These are phyloP conservation scores for Pseudofabraea citricarpa DNA, from an alignment of 2,329 filamentous ascomycete species.

Conservation along the genomic window DNA sequence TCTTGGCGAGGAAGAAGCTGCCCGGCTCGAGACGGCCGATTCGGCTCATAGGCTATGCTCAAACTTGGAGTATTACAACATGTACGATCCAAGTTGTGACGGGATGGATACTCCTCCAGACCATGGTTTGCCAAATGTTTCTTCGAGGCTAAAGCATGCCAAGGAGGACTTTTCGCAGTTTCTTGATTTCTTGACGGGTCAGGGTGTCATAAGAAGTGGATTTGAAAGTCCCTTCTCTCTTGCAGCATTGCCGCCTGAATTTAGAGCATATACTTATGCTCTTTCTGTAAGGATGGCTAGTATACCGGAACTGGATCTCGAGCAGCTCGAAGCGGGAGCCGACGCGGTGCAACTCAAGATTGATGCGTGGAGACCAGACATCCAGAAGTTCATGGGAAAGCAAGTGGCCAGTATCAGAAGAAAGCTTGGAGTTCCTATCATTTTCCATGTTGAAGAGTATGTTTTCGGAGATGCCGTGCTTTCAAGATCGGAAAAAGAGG, in stretches of 20 bases:
- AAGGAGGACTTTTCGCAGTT: slow-evolving; percentile 58
- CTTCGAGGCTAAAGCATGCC: slow-evolving; percentile 44
- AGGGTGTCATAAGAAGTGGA: slow-evolving; percentile 44
- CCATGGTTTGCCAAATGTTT: slow-evolving; percentile 38
- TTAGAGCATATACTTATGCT: slow-evolving; percentile 61
- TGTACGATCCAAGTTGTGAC: slow-evolving; percentile 36
- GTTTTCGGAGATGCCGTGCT: slow-evolving; percentile 20
- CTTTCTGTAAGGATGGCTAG: slow-evolving; percentile 56
- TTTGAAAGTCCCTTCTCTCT: slow-evolving; percentile 57
- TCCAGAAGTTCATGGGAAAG: slow-evolving; percentile 44
- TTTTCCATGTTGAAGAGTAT: slow-evolving; percentile 51
- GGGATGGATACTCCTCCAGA: slow-evolving; percentile 34
- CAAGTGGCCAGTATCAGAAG: slow-evolving; percentile 54
- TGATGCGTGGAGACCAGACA: slow-evolving; percentile 48
- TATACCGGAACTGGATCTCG: slow-evolving; percentile 47
- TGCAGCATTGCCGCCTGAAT: slow-evolving; percentile 52
- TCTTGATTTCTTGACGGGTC: slow-evolving; percentile 52
- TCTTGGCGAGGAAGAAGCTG: slow-evolving; percentile 36
- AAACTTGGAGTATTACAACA: slow-evolving; percentile 65
- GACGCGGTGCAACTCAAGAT: slow-evolving; percentile 58
- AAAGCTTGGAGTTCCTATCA: slow-evolving; percentile 50
- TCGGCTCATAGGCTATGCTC: slow-evolving; percentile 40
- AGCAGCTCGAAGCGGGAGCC: slow-evolving; percentile 50
- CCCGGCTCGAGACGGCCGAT: slow-evolving; percentile 38
- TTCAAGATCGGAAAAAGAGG: slow-evolving; percentile 18